Evolutionary conservation across 805 yeast genomes (phyloP), one percentile per base, ranked within the genome.

Genomic region (Monosporozyma servazzii): DNA sequence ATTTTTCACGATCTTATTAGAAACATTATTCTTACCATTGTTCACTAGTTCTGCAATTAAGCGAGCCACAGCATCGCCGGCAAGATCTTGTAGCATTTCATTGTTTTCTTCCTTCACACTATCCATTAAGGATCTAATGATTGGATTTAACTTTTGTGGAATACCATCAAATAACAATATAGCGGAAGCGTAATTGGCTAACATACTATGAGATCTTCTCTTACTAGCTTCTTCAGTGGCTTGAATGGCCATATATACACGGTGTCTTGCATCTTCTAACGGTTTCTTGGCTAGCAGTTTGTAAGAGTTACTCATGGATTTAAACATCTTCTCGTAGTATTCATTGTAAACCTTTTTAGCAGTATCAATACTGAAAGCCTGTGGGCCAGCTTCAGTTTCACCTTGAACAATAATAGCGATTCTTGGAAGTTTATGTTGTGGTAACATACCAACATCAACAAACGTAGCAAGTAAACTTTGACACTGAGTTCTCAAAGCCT

Each of bases 371-470:
- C 88, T 79, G 69, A 93, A 93, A 0, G 97, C 98, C 59, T 84
- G 89, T 1, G 95, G 88, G 2, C 96, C 97, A 2, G 97, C 96
- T 53, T 87, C 95, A 1, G 81, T 75, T 63, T 93, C 98, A 36
- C 99, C 99, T 66, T 89, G 91, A 3, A 91, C 96, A 9, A 90
- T 81, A 5, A 89, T 82, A 0, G 99, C 93, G 18, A 93, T 67
- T 50, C 82, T 86, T 0, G 97, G 97, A 5, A 88, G 66, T 62
- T 83, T 84, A 20, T 77, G 73, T 11, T 80, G 77, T 1, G 91
- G 75, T 20, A 91, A 67, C 65, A 84, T 85, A 4, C 91, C 96
- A 31, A 75, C 78, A 48, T 84, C 88, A 40, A 82, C 78, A 67
- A 93, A 87, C 1, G 88, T 81, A 50, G 84, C 81, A 56, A 89